A percentile compares a stretch with the other conserved stretches of the same genome.
Evolutionary conservation across 2,329 filamentous ascomycete genomes (phyloP).

Genomic region (Scorias spongiosa): DNA sequence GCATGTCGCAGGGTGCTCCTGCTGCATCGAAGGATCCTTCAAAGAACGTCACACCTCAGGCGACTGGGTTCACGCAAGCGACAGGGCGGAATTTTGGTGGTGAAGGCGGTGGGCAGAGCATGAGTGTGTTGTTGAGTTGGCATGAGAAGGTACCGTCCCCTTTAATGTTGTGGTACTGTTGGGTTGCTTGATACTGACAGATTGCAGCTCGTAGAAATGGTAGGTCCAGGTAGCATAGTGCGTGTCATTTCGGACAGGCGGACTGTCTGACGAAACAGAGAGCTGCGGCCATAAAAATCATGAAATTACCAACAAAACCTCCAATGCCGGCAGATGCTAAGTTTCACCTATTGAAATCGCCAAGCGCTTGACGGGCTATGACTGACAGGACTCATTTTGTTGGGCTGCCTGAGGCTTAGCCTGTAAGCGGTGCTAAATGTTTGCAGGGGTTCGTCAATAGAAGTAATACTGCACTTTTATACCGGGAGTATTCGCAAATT

Average conservation of each 20-base stretch:
- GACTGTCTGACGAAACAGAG: slow-evolving; percentile 44
- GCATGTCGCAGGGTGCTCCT: slow-evolving; percentile 45
- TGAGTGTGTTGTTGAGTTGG: slow-evolving; percentile 97
- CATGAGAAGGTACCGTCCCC: slow-evolving; percentile 59
- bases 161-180: not conserved
- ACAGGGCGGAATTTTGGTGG: slow-evolving; percentile 30
- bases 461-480: too few species aligned
- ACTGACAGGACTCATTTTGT: too few species aligned
- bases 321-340: too few species aligned
- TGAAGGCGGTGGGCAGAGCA: slow-evolving; percentile 64
- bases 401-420: too few species aligned
- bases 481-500: too few species aligned
- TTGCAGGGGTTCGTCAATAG: too few species aligned
- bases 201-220: slow-evolving; percentile 64
- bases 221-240: slow-evolving; percentile 75
- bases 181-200: slow-evolving; percentile 5
- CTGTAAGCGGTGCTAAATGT: too few species aligned
- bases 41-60: slow-evolving; percentile 50
- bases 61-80: slow-evolving; percentile 80
- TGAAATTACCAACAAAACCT: too few species aligned
- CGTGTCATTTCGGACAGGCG: slow-evolving; percentile 93
- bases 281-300: too few species aligned
- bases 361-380: too few species aligned
- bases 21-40: slow-evolving; percentile 13
- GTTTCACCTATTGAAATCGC: too few species aligned